Conservation (phyloP, 495 filamentous ascomycete species). For the Lasiosphaeria ovina region DNA sequence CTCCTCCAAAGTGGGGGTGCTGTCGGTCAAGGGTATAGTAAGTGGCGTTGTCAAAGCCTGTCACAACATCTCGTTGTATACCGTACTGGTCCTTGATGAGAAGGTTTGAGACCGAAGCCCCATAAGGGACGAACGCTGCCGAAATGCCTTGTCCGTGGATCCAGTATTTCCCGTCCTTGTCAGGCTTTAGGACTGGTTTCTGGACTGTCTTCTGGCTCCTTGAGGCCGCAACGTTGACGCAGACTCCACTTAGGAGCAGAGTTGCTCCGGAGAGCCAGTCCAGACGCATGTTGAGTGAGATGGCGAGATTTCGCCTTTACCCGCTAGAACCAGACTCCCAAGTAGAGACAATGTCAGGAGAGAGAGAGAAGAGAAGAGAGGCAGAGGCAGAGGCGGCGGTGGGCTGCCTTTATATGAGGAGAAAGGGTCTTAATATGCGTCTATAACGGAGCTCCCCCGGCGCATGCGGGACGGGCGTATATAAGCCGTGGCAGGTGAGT, state of each 20-base stretch:
- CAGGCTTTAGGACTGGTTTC: constrained; percentile 28
- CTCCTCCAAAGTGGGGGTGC: constrained; percentile 73
- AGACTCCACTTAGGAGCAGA: constrained; percentile 8
- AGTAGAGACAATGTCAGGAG: constrained; percentile 4
- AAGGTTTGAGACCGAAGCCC: constrained; percentile 72
- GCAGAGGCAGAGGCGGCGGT: not conserved
- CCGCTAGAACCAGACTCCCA: not conserved
- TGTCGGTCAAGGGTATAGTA: constrained; percentile 64
- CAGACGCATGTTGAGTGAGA: constrained; percentile 8
- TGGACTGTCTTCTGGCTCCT: too few relatives aligned
- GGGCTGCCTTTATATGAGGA: not conserved
- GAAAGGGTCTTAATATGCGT: not conserved
- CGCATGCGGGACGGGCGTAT: not conserved
- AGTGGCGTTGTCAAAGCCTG: constrained; percentile 75
- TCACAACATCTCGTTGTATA: constrained; percentile 62
- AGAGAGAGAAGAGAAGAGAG: not conserved
- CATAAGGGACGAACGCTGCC: constrained; percentile 74
- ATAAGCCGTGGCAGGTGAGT: not conserved
- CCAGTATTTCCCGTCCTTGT: constrained; percentile 61
- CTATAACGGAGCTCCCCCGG: not conserved
- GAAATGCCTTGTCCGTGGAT: constrained; percentile 71
- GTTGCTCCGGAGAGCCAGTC: not conserved
- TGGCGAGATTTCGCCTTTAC: not conserved
- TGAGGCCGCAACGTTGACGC: not conserved
- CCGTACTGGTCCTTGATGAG: constrained; percentile 71